These are phyloP conservation scores for Biscogniauxia sp. DNA, from an alignment of 2,329 filamentous ascomycete genomes.

Conservation along the genomic window DNA sequence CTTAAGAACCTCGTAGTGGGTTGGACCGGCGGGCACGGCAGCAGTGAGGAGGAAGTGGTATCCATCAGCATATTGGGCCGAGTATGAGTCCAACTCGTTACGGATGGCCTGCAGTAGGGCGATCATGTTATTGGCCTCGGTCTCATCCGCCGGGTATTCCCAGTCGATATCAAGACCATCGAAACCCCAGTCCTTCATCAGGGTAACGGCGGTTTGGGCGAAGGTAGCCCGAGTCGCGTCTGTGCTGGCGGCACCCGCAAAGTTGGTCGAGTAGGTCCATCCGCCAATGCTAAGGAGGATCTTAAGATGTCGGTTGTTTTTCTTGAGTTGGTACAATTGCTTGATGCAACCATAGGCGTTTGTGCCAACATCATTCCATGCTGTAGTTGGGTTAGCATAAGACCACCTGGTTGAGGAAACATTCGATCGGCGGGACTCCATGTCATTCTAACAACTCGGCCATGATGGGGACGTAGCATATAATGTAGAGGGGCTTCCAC, in stretches of 20 bases:
- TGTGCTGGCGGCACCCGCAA: conserved; percentile 65
- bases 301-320: conserved; percentile 74
- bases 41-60: conserved; percentile 56
- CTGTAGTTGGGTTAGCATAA: conserved; percentile 28
- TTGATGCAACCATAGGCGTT: conserved; percentile 82
- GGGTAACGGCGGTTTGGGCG: conserved; percentile 63
- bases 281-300: conserved; percentile 78
- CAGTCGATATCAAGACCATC: conserved; percentile 42
- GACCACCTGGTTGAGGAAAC: background rate
- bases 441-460: too few species aligned
- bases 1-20: conserved; percentile 47
- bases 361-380: conserved; percentile 60
- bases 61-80: conserved; percentile 40
- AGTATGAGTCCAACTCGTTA: conserved; percentile 47
- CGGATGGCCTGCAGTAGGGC: conserved; percentile 44
- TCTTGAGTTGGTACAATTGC: conserved; percentile 75
- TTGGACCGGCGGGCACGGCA: conserved; percentile 48
- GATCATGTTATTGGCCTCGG: conserved; percentile 44
- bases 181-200: conserved; percentile 72
- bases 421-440: too few species aligned
- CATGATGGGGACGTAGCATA: too few species aligned
- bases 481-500: too few species aligned
- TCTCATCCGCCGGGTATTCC: conserved; percentile 39
- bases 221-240: conserved; percentile 62
- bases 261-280: conserved; percentile 80